A percentile compares a stretch with the other conserved stretches of the same genome.
Evolutionary conservation across 2,329 filamentous ascomycete genomes (phyloP).

Genomic region (Monosporascus sp.): DNA sequence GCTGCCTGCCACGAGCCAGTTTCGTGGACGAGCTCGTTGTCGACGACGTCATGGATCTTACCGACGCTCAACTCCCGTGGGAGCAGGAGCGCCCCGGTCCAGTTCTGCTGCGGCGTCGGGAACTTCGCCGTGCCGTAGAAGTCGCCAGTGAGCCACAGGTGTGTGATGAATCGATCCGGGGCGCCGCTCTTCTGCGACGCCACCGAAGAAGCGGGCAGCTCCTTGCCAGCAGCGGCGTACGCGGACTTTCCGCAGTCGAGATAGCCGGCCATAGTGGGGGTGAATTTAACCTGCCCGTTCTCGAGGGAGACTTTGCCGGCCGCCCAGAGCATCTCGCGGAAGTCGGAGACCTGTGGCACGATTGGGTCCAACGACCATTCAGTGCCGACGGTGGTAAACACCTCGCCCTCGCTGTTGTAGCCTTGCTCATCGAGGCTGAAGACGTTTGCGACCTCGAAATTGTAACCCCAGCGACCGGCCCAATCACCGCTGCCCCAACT

Average conservation of each 20-base stretch:
- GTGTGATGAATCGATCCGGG: slow-evolving; percentile 36
- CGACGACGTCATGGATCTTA: slow-evolving; percentile 33
- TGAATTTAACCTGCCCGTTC: slow-evolving; percentile 28
- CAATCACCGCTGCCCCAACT: slow-evolving; percentile 30
- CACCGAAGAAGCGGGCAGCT: slow-evolving; percentile 31
- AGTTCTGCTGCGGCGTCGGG: slow-evolving; percentile 36
- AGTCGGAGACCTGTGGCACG: slow-evolving; percentile 32
- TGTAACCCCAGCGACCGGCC: slow-evolving; percentile 36
- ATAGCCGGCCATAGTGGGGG: slow-evolving; percentile 35
- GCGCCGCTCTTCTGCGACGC: slow-evolving; percentile 32
- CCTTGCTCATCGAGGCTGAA: slow-evolving; percentile 35
- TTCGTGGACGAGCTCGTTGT: slow-evolving; percentile 34
- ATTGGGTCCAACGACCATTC: slow-evolving; percentile 38
- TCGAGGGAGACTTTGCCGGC: slow-evolving; percentile 29
- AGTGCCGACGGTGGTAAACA: slow-evolving; percentile 35
- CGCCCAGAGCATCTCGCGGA: slow-evolving; percentile 37
- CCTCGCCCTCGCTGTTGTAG: slow-evolving; percentile 33
- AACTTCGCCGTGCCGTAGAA: slow-evolving; percentile 34
- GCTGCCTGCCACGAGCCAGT: slow-evolving; percentile 34
- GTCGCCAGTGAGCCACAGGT: slow-evolving; percentile 39
- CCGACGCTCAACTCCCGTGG: slow-evolving; percentile 37
- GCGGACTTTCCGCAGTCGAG: slow-evolving; percentile 36
- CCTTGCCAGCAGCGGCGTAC: slow-evolving; percentile 39
- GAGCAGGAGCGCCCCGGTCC: slow-evolving; percentile 37
- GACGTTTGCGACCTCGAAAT: slow-evolving; percentile 40